A percentile compares a stretch with the other conserved stretches of the same genome.
phyloP scores from a whole-genome alignment of 2,329 filamentous ascomycete genomes.

The Cladosporium sp. region DNA sequence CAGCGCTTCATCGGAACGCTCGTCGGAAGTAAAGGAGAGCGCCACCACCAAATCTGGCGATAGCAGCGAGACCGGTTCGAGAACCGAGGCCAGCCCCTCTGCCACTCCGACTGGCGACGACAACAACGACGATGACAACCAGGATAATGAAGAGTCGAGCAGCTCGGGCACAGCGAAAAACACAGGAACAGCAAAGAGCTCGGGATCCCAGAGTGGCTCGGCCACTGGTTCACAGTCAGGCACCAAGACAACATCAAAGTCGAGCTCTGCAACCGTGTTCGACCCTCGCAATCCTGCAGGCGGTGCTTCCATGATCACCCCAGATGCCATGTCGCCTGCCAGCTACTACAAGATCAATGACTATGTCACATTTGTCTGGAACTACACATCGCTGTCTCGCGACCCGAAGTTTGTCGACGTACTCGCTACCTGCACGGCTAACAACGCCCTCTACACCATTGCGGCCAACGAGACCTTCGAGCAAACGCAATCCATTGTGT shows the following conservation, averaged over 20 bases:
- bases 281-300: conserved; percentile 57
- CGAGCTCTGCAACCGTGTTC: conserved; percentile 36
- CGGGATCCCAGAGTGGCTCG: conserved; percentile 21
- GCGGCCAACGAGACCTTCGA: conserved; percentile 58
- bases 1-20: conserved; percentile 27
- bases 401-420: conserved; percentile 62
- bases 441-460: conserved; percentile 62
- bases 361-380: conserved; percentile 65
- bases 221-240: conserved; percentile 21
- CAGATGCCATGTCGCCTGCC: conserved; percentile 48
- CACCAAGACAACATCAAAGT: conserved; percentile 32
- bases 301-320: conserved; percentile 63
- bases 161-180: conserved; percentile 20
- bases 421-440: conserved; percentile 60
- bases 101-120: conserved; percentile 24
- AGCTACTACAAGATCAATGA: conserved; percentile 65
- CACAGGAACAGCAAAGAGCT: conserved; percentile 22
- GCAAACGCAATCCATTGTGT: conserved; percentile 39
- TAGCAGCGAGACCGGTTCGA: conserved; percentile 4
- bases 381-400: conserved; percentile 64
- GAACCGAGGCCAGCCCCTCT: conserved; percentile 16
- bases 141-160: conserved; percentile 13
- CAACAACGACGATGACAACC: conserved; percentile 24
- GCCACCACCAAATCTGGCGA: background rate
- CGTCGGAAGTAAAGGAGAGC: conserved; percentile 21